A percentile compares a stretch with the other conserved stretches of the same genome.
phyloP scores from a whole-genome alignment of 2,329 filamentous ascomycete genomes.

The Scedosporium aurantiacum region DNA sequence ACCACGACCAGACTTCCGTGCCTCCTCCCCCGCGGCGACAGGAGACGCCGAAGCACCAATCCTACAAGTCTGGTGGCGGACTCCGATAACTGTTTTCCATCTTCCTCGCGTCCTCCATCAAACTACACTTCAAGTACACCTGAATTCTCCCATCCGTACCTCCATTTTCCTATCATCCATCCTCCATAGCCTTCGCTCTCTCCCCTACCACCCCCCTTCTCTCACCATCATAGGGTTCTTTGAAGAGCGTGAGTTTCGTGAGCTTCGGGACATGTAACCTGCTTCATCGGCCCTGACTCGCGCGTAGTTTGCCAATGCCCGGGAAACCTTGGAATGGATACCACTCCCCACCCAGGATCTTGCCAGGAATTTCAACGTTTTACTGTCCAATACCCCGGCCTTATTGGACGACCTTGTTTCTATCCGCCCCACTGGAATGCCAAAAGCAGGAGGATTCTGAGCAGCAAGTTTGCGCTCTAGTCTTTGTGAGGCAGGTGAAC shows the following conservation, averaged over 20 bases:
- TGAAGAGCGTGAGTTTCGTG: background rate
- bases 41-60: slow-evolving; percentile 3
- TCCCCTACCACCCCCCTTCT: background rate
- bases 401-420: background rate
- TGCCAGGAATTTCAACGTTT: background rate
- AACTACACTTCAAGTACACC: background rate
- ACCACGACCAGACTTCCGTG: background rate
- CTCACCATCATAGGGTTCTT: background rate
- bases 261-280: background rate
- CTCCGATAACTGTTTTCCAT: background rate
- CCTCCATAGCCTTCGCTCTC: background rate
- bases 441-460: background rate
- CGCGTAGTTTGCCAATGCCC: background rate
- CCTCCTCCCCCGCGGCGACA: background rate
- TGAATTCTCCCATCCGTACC: background rate
- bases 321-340: background rate
- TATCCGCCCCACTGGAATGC: background rate
- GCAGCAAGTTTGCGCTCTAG: slow-evolving; percentile 6
- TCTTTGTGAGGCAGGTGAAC: background rate
- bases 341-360: background rate
- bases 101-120: background rate
- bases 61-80: slow-evolving; percentile 1
- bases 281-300: background rate
- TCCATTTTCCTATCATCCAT: background rate
- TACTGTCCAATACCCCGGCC: background rate